Percentiles rank a stretch among this genome's conserved stretches.
Evolutionary conservation across 2,329 filamentous ascomycete species (phyloP).

Genomic region (Penicillium hesseltinei): DNA sequence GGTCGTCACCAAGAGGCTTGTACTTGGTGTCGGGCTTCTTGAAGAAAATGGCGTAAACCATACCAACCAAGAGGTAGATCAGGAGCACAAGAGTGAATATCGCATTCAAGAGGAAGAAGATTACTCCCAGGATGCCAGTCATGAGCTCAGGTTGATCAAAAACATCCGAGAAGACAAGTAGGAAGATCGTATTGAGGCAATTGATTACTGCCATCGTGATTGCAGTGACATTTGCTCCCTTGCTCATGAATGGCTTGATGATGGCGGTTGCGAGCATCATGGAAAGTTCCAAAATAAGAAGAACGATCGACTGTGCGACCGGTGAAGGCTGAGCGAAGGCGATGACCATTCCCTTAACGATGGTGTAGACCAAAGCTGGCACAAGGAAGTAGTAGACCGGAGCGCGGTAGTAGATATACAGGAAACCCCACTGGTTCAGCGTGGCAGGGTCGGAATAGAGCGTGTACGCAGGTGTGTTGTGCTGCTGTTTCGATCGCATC

Average conservation of each 20-base stretch:
- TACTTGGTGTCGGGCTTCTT: slow-evolving; percentile 95
- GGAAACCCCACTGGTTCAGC: slow-evolving; percentile 96
- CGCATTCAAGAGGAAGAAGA: slow-evolving; percentile 85
- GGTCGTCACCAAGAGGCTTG: slow-evolving; percentile 92
- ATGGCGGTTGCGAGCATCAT: slow-evolving; percentile 77
- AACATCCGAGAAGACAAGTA: slow-evolving; percentile 82
- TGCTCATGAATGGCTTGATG: slow-evolving; percentile 94
- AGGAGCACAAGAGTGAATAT: slow-evolving; percentile 78
- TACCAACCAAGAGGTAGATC: slow-evolving; percentile 75
- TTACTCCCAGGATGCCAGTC: slow-evolving; percentile 80
- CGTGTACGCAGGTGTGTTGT: slow-evolving; percentile 95
- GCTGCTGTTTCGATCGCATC: slow-evolving; percentile 79
- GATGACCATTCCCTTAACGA: slow-evolving; percentile 85
- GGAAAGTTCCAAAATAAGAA: slow-evolving; percentile 77
- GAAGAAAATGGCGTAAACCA: slow-evolving; percentile 74
- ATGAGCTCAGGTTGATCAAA: slow-evolving; percentile 82
- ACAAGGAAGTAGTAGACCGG: slow-evolving; percentile 94
- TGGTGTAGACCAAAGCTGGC: slow-evolving; percentile 70
- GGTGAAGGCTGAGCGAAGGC: slow-evolving; percentile 71
- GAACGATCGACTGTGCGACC: slow-evolving; percentile 74
- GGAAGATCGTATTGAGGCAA: slow-evolving; percentile 84
- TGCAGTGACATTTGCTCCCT: slow-evolving; percentile 94
- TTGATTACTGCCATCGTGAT: slow-evolving; percentile 86
- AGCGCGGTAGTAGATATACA: slow-evolving; percentile 94
- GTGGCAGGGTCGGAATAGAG: slow-evolving; percentile 90